Evolutionary conservation across 371 early-diverging fungal genomes (phyloP), one percentile per base, ranked within the genome.

Genomic region (Lichtheimia hyalospora): DNA sequence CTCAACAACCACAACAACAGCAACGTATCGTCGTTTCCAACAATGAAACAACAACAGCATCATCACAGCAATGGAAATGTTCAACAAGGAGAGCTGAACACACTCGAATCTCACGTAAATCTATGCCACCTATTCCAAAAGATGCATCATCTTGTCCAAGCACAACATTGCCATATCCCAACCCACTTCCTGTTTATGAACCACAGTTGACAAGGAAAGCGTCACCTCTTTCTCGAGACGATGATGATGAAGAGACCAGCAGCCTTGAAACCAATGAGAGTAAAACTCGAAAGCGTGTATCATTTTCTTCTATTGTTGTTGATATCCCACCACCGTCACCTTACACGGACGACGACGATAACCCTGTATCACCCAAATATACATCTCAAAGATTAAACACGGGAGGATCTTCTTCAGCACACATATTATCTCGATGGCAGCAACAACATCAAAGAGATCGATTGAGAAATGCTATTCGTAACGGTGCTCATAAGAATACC

Each of bases 391-490:
- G 34, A 27, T 27, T 27, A 27, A 27, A 49, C 14, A 39, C n/a
- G 49, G 28, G n/a, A 57, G 5, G 14, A 51, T 12, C 44, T 25
- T 44, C 54, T 16, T 60, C 60, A 18, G 23, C 60, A 13, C 39
- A 28, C 4, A 20, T 60, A 15, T 53, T 60, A 25, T 60, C 60
- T 21, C 3, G 24, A 27, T 60, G 60, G 60, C 60, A 60, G 27
- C 43, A 60, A 40, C 25, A 60, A 24, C 60, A 60, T 39, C 50
- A 60, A 23, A 41, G 34, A 8, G 52, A 51, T 6, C 50, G 21
- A 18, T n/a, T 46, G 7, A n/a, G 56, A 25, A 15, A 27, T 20
- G 16, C 43, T 53, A 18, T 16, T 46, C 46, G 21, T 21, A 21
- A 46, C 2, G 34, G 34, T 34, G 34, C 34, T 34, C 34, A 34